These are phyloP conservation scores for Podaxis carcinomalis DNA, from an alignment of 768 basidiomycete genomes.

Conservation along the genomic window DNA sequence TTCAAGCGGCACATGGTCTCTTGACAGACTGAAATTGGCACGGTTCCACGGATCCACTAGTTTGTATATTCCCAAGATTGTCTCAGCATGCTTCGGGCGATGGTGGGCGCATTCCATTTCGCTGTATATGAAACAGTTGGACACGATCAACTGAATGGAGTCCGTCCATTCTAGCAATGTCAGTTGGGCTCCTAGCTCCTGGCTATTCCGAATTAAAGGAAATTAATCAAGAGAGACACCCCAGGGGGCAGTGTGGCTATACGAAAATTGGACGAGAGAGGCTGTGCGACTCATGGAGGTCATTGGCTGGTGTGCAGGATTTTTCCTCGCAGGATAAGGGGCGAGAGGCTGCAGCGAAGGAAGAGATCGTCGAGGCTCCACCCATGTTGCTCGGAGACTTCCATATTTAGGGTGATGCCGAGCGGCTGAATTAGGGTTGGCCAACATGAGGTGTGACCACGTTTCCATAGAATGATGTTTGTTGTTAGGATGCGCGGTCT, in stretches of 20 bases:
- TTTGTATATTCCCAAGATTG: not conserved
- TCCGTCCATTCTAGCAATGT: not conserved
- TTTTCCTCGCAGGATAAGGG: conserved; percentile 5
- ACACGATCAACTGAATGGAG: conserved; percentile 3
- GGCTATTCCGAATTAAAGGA: not conserved
- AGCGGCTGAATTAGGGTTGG: conserved; percentile 1
- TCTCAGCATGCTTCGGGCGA: not conserved
- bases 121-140: not conserved
- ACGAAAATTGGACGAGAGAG: not conserved
- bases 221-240: not conserved
- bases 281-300: not conserved
- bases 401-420: conserved; percentile 2
- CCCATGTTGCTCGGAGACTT: not conserved
- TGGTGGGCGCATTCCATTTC: not conserved
- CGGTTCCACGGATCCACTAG: not conserved
- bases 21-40: not conserved
- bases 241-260: not conserved
- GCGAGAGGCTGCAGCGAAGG: not conserved
- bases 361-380: conserved; percentile 3
- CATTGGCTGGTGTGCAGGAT: not conserved
- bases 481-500: conserved; percentile 8
- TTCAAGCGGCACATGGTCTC: not conserved
- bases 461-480: conserved; percentile 10
- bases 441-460: conserved; percentile 7
- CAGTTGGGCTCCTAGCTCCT: not conserved